Percentiles rank a stretch among this genome's conserved stretches.
phyloP scores from a whole-genome alignment of 306 rosid genomes.

The Biancaea sappan region DNA sequence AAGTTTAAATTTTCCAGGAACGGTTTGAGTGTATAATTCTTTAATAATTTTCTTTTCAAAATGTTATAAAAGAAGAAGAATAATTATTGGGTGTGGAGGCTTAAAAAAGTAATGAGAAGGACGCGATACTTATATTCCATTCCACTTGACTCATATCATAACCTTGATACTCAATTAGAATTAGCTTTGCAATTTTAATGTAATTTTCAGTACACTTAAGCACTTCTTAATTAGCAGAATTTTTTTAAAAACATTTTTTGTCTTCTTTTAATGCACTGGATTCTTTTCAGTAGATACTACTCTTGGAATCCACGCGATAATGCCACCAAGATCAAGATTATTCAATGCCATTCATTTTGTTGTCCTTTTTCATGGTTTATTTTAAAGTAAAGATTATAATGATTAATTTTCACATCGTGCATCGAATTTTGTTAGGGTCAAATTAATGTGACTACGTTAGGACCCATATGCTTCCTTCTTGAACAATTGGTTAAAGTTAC shows the following conservation, averaged over 20 bases:
- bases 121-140: background rate
- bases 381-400: slow-evolving; percentile 41
- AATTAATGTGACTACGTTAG: slow-evolving; percentile 40
- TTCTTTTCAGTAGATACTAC: slow-evolving; percentile 26
- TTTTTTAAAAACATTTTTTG: slow-evolving; percentile 40
- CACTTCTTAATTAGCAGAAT: slow-evolving; percentile 28
- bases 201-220: slow-evolving; percentile 31
- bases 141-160: slow-evolving; percentile 24
- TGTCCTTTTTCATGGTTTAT: slow-evolving; percentile 26
- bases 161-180: slow-evolving; percentile 21
- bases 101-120: no score
- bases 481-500: slow-evolving; percentile 40
- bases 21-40: slow-evolving; percentile 27
- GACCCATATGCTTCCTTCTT: slow-evolving; percentile 50
- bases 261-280: slow-evolving; percentile 47
- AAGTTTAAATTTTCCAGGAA: slow-evolving; percentile 31
- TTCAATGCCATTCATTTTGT: background rate
- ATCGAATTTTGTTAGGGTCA: slow-evolving; percentile 42
- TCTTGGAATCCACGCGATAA: slow-evolving; percentile 54
- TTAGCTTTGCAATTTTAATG: slow-evolving; percentile 31
- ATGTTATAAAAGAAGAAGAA: background rate
- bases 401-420: slow-evolving; percentile 36
- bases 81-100: background rate
- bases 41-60: background rate
- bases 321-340: slow-evolving; percentile 35